Percentiles rank a stretch among this genome's conserved stretches.
phyloP scores from a whole-genome alignment of 2,329 filamentous ascomycete genomes.

The Trichophyton benhamiae region DNA sequence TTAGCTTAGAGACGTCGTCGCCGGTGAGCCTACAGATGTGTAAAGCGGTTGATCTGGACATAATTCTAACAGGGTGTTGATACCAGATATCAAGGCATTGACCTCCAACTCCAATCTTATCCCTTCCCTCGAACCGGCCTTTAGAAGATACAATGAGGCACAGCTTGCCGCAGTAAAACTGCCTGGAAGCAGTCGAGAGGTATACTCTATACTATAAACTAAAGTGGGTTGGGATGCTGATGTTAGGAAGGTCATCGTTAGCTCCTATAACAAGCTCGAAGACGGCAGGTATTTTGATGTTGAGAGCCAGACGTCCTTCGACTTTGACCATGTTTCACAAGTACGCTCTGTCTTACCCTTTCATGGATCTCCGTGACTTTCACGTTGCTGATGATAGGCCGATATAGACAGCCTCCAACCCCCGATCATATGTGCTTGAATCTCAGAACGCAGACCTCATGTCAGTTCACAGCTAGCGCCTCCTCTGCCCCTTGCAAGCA shows the following conservation, averaged over 20 bases:
- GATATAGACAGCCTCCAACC: constrained; percentile 63
- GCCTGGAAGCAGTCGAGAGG: constrained; percentile 69
- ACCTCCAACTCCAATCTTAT: constrained; percentile 58
- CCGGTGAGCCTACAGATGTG: constrained; percentile 46
- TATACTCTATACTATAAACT: constrained; percentile 27
- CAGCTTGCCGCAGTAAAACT: constrained; percentile 84
- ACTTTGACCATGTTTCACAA: constrained; percentile 73
- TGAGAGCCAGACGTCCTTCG: constrained; percentile 76
- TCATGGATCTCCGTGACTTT: constrained; percentile 8
- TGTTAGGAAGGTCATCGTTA: constrained; percentile 48
- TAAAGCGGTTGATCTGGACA: background rate
- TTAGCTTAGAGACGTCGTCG: constrained; percentile 76
- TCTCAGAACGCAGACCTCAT: constrained; percentile 53
- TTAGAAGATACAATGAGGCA: constrained; percentile 91
- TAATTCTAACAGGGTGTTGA: background rate
- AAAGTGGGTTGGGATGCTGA: background rate
- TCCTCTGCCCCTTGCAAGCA: background rate
- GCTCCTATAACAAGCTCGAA: constrained; percentile 70
- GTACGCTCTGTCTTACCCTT: constrained; percentile 28
- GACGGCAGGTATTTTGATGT: constrained; percentile 80
- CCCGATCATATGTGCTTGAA: constrained; percentile 68
- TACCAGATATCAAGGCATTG: constrained; percentile 74
- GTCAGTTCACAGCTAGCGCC: background rate
- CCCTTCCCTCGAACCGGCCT: constrained; percentile 64
- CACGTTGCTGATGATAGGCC: background rate